Conservation (phyloP, 768 basidiomycete genomes). For the Hygrophorus russula region DNA sequence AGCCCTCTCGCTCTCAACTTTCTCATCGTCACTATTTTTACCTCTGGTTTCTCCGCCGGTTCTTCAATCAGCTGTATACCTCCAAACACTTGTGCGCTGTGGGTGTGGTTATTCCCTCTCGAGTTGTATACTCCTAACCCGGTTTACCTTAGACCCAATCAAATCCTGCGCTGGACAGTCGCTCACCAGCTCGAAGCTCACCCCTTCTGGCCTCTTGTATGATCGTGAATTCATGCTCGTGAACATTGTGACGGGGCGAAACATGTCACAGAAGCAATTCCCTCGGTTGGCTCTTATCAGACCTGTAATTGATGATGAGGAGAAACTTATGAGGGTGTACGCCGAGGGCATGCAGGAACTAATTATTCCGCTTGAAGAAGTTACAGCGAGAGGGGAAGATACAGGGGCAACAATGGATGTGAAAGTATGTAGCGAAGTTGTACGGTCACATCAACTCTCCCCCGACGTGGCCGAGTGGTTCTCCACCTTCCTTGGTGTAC, state of each 20-base stretch:
- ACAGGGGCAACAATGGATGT: neutral
- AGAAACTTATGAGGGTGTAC: conserved; percentile 5
- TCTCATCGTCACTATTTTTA: neutral
- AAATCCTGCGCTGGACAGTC: conserved; percentile 12
- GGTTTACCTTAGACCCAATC: conserved; percentile 9
- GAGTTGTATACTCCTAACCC: neutral
- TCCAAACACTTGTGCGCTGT: conserved; percentile 10
- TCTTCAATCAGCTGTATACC: neutral
- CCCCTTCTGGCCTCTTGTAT: conserved; percentile 8
- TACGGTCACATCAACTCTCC: conserved; percentile 3
- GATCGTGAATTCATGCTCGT: conserved; percentile 13
- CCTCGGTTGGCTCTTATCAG: conserved; percentile 10
- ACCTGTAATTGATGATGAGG: conserved; percentile 8
- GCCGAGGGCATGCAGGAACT: conserved; percentile 9
- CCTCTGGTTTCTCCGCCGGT: neutral
- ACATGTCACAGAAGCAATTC: conserved; percentile 11
- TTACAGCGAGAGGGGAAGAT: conserved; percentile 1
- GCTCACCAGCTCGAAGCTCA: conserved; percentile 9
- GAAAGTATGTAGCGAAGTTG: conserved; percentile 9
- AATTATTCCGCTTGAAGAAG: conserved; percentile 6
- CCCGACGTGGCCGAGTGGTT: conserved; percentile 9
- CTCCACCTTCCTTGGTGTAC: conserved; percentile 8
- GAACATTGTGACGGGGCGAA: conserved; percentile 7
- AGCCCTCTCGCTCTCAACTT: conserved; percentile 5
- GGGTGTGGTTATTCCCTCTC: neutral